Base-by-base conservation (phyloP, 345 rosid species). In the Moricandia arvensis region DNA sequence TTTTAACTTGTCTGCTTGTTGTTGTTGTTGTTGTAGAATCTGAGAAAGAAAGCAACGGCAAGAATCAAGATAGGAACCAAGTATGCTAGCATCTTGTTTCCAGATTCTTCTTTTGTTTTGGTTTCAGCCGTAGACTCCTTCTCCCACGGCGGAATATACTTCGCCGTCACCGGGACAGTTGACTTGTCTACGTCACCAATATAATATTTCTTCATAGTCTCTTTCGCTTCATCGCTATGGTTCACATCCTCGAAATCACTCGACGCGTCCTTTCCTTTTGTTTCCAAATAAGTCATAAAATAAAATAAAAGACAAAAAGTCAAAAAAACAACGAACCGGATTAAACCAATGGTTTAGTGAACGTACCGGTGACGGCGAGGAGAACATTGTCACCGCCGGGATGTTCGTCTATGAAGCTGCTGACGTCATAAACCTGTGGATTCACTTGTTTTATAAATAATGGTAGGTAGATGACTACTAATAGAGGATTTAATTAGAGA, bases 361-460 rank as follows among this genome's bases (percentile, higher is more conserved):
- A 69, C 61, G 13, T 79, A 91, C 98, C 98, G 7, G 88, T 85
- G 21, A 87, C 83, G 59, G 91, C 88, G 59, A 93, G 83, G 82
- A 93, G 68, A 61, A 91, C 84, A 66, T 89, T 87, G 73, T 87
- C 98, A 59, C 98, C 98, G 38, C 94, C 94, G 45, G 94, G 96
- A 81, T 91, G 98, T 59, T 93, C 98, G 6, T 88, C 92, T 54
- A 93, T 86, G 81, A 89, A 93, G 26, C 71, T 53, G 49, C 92
- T 88, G 12, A 93, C 83, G 68, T 93, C 89, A 79, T 89, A 93
- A 12, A 93, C 97, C 98, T 93, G 82, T 77, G 12, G 21, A 47
- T 47, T 47, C 54, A 47, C 54, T 47, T 47, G 54, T 47, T 47
- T 47, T 47, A 15, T 47, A 47, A 47, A 47, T 1, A 15, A 4